A percentile compares a stretch with the other conserved stretches of the same genome.
These are phyloP conservation scores for Geotrichum candidum DNA, from an alignment of 1,139 yeast species.

Conservation along the genomic window DNA sequence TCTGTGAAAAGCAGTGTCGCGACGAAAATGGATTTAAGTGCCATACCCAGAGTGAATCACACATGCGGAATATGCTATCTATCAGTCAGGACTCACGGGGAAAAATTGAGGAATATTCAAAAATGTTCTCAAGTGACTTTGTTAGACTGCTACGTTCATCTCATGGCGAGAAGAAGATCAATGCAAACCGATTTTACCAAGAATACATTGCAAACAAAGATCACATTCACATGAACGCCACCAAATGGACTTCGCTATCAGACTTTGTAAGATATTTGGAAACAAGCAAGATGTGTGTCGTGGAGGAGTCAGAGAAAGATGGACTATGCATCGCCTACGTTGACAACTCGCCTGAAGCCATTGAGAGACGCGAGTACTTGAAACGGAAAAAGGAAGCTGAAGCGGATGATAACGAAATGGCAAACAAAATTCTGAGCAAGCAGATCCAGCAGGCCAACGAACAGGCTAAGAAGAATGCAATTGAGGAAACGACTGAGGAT, in stretches of 20 bases:
- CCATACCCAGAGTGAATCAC: constrained; percentile 75
- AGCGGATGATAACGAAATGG: constrained; percentile 44
- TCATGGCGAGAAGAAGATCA: constrained; percentile 78
- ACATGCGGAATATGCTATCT: constrained; percentile 48
- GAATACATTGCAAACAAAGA: constrained; percentile 70
- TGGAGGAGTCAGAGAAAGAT: constrained; percentile 44
- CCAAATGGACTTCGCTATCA: constrained; percentile 68
- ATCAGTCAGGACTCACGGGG: constrained; percentile 25
- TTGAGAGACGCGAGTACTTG: constrained; percentile 37
- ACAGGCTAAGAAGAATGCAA: background rate
- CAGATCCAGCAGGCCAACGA: constrained; percentile 49
- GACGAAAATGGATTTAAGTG: constrained; percentile 94
- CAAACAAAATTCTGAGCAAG: constrained; percentile 41
- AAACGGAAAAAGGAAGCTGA: constrained; percentile 34
- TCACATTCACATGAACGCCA: constrained; percentile 88
- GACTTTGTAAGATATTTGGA: constrained; percentile 65
- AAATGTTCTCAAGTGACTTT: constrained; percentile 58
- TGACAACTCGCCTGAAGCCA: constrained; percentile 46
- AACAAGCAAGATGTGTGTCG: constrained; percentile 51
- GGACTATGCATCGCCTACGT: constrained; percentile 48
- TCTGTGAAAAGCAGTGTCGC: constrained; percentile 87
- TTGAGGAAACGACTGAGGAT: constrained; percentile 20
- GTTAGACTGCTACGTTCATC: constrained; percentile 52
- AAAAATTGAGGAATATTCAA: constrained; percentile 56
- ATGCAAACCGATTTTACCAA: constrained; percentile 83